Evolutionary conservation across 2,329 filamentous ascomycete genomes (phyloP), one percentile per base, ranked within the genome.

Genomic region (Arachnomyces sp.): DNA sequence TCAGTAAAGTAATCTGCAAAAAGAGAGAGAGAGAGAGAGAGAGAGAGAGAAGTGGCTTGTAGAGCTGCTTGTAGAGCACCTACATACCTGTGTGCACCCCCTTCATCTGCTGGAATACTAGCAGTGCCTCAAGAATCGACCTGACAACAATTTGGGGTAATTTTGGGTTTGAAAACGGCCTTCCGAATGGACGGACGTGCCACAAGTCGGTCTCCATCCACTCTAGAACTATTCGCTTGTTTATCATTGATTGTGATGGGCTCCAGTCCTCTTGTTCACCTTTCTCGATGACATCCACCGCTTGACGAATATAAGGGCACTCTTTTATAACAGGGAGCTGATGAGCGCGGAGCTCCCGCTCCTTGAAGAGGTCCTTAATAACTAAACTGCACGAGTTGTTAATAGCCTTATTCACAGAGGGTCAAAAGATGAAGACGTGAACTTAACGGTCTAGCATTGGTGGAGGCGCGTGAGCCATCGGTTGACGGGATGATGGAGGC

Each of bases 151-250:
- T 40, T 1, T 28, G 25, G 12, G 42, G 44, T 33, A 44, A 34
- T 7, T 42, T 39, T 15, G 42, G 42, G 15, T 46, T 46, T 32
- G 39, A 25, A 36, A 46, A 46, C n/a, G 38, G 42, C 28, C 42
- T 42, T 15, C 42, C 39, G 25, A 42, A 44, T 3, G 42, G 42
- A 17, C 39, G 39, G 13, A 34, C 16, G 28, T 31, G 35, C 42
- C 44, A 46, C 16, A 46, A 13, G 36, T 44, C 44, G 8, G 38
- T 46, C 35, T 42, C 38, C 41, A 46, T 46, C 42, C 38, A 46
- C 16, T 42, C 41, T 9, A 46, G 28, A 12, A 41, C 44, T 12
- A 46, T 46, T 4, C 44, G 34, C 35, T 44, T 41, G n/a, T 34
- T 44, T 18, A 44, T 31, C 29, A 38, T 25, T 39, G 33, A 13